Base-by-base conservation (phyloP, 805 yeast species). In the Candida maesae region DNA sequence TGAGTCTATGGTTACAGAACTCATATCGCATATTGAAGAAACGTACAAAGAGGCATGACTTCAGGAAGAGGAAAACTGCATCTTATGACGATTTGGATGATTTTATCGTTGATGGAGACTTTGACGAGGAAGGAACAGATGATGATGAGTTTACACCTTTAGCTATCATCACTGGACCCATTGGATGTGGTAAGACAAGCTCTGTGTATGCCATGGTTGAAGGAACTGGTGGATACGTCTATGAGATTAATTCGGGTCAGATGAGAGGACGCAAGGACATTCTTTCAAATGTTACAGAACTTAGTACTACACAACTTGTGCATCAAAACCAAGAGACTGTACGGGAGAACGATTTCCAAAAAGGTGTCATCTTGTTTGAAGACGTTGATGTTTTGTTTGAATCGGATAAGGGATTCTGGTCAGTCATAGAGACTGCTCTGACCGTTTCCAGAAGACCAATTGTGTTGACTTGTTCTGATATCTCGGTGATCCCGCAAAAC, bases 331-430 rank as follows among this genome's bases (percentile, higher is more conserved):
- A 60, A 26, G 51, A 39, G 5, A 39, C 32, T 7, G 30, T 30
- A 16, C 35, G 24, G 12, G 38, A 41, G 11, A 40, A 50, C 36
- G 50, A 51, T 6, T 73, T 73, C 37, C 78, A 73, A 44, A 71
- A 77, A 44, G 89, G 91, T 7, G 65, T 88, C 6, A 80, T 93
- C 4, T 61, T 93, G 25, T 69, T 91, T 42, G 96, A 90, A 51
- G 96, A 91, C 53, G 90, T 85, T 30, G 96, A 91, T 57, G 67
- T 86, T 10, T 59, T 90, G 15, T 87, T 83, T 53, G 78, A 73
- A 30, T 78, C 75, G 24, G 98, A 93, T 53, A 77, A 74, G 42
- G 78, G 79, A 2, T 90, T 91, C 56, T 93, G 97, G 96, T 55
- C 70, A 1, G 78, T 82, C 2, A 70, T 88, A 3, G 75, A 73